A percentile compares a stretch with the other conserved stretches of the same genome.
phyloP scores from a whole-genome alignment of 139 green algal genomes.

The Asterochloris sp. region DNA sequence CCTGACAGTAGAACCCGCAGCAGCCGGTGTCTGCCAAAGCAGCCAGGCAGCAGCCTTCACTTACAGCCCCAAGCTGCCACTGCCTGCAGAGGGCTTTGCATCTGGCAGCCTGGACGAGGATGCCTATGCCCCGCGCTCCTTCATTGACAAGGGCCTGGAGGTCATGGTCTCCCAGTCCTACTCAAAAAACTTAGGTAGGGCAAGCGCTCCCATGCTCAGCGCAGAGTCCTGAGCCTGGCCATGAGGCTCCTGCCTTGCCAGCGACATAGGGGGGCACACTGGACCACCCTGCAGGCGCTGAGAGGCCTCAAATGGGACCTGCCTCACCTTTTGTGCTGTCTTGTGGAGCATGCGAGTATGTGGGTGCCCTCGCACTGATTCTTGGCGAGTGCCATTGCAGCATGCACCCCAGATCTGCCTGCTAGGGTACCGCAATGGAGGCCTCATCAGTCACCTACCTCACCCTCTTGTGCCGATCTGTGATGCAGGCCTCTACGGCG shows the following conservation, averaged over 20 bases:
- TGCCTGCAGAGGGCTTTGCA: conserved; percentile 62
- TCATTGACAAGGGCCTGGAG: conserved; percentile 87
- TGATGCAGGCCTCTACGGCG: conserved; percentile 76
- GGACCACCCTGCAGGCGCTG: too few relatives aligned
- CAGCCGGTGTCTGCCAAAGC: neutral
- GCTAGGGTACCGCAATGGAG: too few relatives aligned
- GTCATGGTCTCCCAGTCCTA: conserved; percentile 85
- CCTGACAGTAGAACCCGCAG: neutral
- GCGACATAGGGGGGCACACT: neutral
- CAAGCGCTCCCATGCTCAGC: neutral
- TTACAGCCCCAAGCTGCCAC: neutral
- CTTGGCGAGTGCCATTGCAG: too few relatives aligned
- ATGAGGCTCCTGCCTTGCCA: neutral
- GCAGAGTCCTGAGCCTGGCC: neutral
- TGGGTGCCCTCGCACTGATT: too few relatives aligned
- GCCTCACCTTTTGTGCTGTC: too few relatives aligned
- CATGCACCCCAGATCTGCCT: too few relatives aligned
- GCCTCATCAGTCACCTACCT: too few relatives aligned
- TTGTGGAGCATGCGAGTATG: too few relatives aligned
- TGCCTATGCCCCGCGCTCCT: conserved; percentile 82
- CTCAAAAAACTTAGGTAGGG: conserved; percentile 94
- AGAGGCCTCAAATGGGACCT: too few relatives aligned
- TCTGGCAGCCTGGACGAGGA: conserved; percentile 89
- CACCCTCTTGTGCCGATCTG: too few relatives aligned
- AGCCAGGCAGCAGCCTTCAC: neutral